These are phyloP conservation scores for Leptomonas pyrrhocoris DNA, from an alignment of 208 protist species.

Conservation along the genomic window DNA sequence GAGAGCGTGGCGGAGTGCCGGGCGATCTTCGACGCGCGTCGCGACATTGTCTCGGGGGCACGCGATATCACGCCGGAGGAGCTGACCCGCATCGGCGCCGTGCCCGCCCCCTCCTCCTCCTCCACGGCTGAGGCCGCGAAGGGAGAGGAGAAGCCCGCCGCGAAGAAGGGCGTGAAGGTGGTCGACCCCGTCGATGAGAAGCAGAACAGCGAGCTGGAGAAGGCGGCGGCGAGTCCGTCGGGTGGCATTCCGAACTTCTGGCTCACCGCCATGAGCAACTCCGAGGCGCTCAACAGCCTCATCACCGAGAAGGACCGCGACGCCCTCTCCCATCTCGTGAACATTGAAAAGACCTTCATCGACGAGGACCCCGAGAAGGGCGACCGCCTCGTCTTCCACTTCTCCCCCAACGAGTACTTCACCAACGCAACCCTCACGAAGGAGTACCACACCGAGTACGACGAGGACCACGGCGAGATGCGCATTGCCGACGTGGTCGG, in stretches of 20 bases:
- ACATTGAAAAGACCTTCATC: constrained; percentile 61
- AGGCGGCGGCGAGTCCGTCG: constrained; percentile 39
- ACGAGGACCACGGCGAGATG: constrained; percentile 76
- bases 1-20: constrained; percentile 28
- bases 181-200: constrained; percentile 46
- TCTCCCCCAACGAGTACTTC: constrained; percentile 92
- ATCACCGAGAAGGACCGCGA: constrained; percentile 75
- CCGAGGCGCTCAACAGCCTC: constrained; percentile 47
- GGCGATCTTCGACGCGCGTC: constrained; percentile 43
- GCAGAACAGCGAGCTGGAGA: constrained; percentile 30
- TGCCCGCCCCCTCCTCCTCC: not conserved
- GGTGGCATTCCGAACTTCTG: constrained; percentile 92
- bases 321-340: constrained; percentile 51
- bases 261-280: constrained; percentile 72
- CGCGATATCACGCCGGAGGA: constrained; percentile 78
- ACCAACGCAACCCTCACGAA: constrained; percentile 89
- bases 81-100: constrained; percentile 18
- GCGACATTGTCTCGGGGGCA: constrained; percentile 56
- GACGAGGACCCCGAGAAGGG: constrained; percentile 65
- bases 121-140: not conserved
- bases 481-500: constrained; percentile 71
- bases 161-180: constrained; percentile 51
- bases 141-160: constrained; percentile 8
- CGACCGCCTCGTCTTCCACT: constrained; percentile 85
- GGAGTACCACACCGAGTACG: constrained; percentile 82